A percentile compares a stretch with the other conserved stretches of the same genome.
These are phyloP conservation scores for Trichomonas vaginalis DNA, from an alignment of 208 protist genomes.

Conservation along the genomic window DNA sequence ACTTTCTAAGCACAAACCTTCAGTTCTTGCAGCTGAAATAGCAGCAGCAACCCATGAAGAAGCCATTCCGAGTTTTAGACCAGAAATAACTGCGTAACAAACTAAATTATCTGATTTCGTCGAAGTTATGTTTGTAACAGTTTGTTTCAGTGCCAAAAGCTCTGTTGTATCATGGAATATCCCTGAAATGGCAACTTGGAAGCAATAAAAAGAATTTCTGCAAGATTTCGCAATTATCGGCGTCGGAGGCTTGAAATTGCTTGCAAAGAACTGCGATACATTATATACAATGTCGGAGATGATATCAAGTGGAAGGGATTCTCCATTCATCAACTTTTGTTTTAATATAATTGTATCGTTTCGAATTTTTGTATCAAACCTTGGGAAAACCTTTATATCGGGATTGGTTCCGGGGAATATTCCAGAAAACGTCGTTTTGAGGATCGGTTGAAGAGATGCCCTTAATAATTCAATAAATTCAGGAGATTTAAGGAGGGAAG, in stretches of 20 bases:
- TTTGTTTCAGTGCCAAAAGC: background rate
- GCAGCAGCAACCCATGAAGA: background rate
- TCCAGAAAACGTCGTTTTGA: background rate
- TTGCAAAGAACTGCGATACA: background rate
- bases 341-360: background rate
- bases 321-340: background rate
- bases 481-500: background rate
- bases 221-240: background rate
- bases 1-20: background rate
- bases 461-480: background rate
- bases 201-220: background rate
- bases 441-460: background rate
- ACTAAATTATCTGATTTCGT: background rate
- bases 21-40: background rate
- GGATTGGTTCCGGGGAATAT: background rate
- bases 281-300: background rate
- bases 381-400: background rate
- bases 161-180: background rate
- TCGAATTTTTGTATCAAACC: background rate
- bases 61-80: background rate
- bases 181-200: background rate
- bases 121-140: background rate
- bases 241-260: background rate
- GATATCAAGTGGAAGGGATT: background rate
- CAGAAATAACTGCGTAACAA: background rate